These are phyloP conservation scores for Colletotrichum cuscutae DNA, from an alignment of 2,329 filamentous ascomycete species.

Conservation along the genomic window DNA sequence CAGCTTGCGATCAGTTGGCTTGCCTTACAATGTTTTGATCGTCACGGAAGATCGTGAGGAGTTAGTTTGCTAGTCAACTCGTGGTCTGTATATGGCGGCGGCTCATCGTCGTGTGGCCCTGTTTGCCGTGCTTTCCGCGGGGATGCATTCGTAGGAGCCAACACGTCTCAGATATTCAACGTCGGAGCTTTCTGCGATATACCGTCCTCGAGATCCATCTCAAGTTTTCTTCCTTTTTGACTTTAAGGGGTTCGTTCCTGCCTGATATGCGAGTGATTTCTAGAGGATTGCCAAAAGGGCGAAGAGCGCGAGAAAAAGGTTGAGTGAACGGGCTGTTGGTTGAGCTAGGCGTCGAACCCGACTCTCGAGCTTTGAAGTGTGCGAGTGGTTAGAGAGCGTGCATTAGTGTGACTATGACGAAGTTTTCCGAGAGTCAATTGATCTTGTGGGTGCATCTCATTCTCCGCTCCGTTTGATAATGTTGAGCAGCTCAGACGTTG, in stretches of 20 bases:
- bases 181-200: neutral
- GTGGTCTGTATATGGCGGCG: neutral
- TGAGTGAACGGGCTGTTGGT: neutral
- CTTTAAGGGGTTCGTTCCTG: neutral
- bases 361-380: neutral
- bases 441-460: neutral
- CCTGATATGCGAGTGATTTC: neutral
- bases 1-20: neutral
- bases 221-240: constrained; percentile 7
- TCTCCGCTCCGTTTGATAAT: neutral
- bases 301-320: neutral
- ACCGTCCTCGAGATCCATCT: constrained; percentile 4
- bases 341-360: neutral
- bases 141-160: too few species aligned
- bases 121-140: too few species aligned
- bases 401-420: neutral
- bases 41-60: neutral
- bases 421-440: constrained; percentile 7
- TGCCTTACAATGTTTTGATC: neutral
- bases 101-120: neutral
- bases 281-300: neutral
- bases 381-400: neutral
- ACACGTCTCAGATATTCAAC: neutral
- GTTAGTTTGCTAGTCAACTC: neutral
- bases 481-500: neutral